phyloP scores from a whole-genome alignment of 1,139 yeast species.

The Petasospora fabianii region DNA sequence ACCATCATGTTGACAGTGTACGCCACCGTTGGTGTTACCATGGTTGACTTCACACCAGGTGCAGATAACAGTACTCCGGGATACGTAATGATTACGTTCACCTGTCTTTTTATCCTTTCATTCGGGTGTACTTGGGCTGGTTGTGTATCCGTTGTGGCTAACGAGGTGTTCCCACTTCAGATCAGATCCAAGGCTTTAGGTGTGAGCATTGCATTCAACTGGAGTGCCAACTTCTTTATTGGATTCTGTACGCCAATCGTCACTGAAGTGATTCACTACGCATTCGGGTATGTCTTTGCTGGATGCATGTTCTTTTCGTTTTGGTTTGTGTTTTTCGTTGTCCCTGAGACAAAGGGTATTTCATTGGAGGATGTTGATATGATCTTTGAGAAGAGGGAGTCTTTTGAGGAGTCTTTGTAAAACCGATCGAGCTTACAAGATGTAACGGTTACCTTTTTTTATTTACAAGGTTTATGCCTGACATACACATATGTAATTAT shows the following conservation, averaged over 20 bases:
- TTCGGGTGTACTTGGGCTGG: constrained; percentile 55
- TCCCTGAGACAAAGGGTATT: constrained; percentile 64
- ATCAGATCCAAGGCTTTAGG: constrained; percentile 49
- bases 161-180: constrained; percentile 46
- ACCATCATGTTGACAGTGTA: constrained; percentile 37
- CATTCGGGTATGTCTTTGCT: constrained; percentile 50
- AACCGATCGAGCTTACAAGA: background rate
- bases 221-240: constrained; percentile 54
- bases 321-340: constrained; percentile 46
- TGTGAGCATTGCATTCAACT: constrained; percentile 47
- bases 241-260: constrained; percentile 52
- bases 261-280: constrained; percentile 36
- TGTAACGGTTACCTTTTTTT: too few species aligned
- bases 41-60: constrained; percentile 30
- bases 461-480: too few species aligned
- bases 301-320: constrained; percentile 39
- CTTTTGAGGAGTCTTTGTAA: background rate
- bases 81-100: constrained; percentile 46
- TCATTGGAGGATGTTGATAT: constrained; percentile 61
- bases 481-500: too few species aligned
- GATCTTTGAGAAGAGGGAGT: constrained; percentile 37
- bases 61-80: constrained; percentile 35
- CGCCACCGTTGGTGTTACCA: constrained; percentile 40
- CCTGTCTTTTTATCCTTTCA: constrained; percentile 45
- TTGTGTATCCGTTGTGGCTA: constrained; percentile 43